Base-by-base conservation (phyloP, 2,329 filamentous ascomycete genomes). In the Fusarium goolgardi region DNA sequence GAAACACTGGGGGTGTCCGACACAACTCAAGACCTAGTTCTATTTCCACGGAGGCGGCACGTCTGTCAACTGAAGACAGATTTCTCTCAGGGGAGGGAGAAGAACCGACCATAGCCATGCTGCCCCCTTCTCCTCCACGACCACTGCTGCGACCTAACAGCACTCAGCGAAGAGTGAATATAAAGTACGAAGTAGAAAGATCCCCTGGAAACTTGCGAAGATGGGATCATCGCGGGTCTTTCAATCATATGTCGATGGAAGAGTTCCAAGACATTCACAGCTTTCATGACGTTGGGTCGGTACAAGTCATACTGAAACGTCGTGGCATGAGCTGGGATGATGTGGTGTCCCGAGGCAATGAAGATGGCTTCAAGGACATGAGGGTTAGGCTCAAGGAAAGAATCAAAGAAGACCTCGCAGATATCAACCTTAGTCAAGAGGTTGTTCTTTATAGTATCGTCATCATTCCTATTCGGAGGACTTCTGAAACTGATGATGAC, bases 271-370 rank as follows among this genome's bases (percentile, higher is more conserved):
- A 6, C 3, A 25, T 15, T 2, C 45, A 37, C 20, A 11, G n/a
- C 0, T 52, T 66, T 5, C 2, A 45, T 1, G 21, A 53, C 6
- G 18, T 66, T 21, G 9, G 32, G 0, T 27, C 13, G 2, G 43
- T 66, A 0, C 46, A 25, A 8, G 66, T 66, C 7, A 6, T 56
- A 5, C 18, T 66, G 8, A 20, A 62, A 4, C 37, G 63, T 4
- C 16, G 44, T 12, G 63, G 47, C 10, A 66, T 61, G 29, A 66
- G 57, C 11, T 66, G 47, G 51, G 51, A 66, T 5, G 57, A 66
- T 11, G 21, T 9, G 5, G 51, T 66, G 1, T 1, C 41, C 2
- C 40, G 50, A 6, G 39, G 39, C 10, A 52, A 62, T 11, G 25
- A 66, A 3, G 13, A 34, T 21, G 52, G 23, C 1, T 66, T 66